These are phyloP conservation scores for Colletotrichum cereale DNA, from an alignment of 2,329 filamentous ascomycete species.

Conservation along the genomic window DNA sequence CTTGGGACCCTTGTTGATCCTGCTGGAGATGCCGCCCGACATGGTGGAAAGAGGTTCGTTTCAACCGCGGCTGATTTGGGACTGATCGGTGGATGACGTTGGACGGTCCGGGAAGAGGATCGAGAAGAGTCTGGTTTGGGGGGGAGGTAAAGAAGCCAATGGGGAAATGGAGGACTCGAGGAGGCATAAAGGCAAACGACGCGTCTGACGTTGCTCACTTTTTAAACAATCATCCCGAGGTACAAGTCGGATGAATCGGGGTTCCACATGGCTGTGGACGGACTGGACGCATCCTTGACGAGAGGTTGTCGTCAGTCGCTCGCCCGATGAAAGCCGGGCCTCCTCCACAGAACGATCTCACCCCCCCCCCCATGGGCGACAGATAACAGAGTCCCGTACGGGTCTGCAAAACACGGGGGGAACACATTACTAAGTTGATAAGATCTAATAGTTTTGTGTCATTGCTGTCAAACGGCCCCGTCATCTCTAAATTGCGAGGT, in stretches of 20 bases:
- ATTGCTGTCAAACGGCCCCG: conserved; percentile 10
- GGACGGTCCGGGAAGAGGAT: conserved; percentile 5
- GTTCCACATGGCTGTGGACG: conserved; percentile 26
- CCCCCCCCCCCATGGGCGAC: conserved; percentile 34
- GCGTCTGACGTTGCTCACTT: conserved; percentile 28
- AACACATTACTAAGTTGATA: conserved; percentile 18
- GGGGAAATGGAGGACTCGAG: conserved; percentile 12
- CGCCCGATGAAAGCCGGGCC: conserved; percentile 23
- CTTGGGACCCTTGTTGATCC: conserved; percentile 28
- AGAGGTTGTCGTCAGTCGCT: conserved; percentile 34
- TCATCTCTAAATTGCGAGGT: neutral
- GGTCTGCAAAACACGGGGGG: conserved; percentile 25
- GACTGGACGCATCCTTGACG: conserved; percentile 19
- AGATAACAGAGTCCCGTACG: conserved; percentile 32
- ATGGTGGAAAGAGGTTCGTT: conserved; percentile 10
- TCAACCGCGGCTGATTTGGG: neutral
- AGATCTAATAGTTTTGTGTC: conserved; percentile 39
- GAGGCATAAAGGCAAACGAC: conserved; percentile 15
- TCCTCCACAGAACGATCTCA: conserved; percentile 39
- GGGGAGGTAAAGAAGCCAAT: conserved; percentile 6
- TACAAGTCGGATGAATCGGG: conserved; percentile 28
- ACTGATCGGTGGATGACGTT: neutral
- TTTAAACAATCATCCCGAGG: conserved; percentile 21
- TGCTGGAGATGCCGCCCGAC: conserved; percentile 33
- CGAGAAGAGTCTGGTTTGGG: neutral